Base-by-base conservation (phyloP, 116 monocot genomes). In the Iris pallida region DNA sequence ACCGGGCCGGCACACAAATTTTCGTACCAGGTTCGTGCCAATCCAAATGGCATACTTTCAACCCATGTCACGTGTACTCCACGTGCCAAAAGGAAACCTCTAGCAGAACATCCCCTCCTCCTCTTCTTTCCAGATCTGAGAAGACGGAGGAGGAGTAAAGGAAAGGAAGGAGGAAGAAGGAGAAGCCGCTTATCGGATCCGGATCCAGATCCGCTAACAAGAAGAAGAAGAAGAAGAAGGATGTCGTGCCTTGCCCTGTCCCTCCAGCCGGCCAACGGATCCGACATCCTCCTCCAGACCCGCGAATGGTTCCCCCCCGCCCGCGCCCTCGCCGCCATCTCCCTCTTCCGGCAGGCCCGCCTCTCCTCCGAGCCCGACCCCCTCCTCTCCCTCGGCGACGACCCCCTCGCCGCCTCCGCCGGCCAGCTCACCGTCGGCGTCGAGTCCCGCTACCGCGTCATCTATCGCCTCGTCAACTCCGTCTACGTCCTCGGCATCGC, bases 401-500 rank as follows among this genome's bases (percentile, higher is more conserved):
- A 98, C 62, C 98, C 98, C 45, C 93, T 98, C 58, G 90, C 90
- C 42, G 90, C 98, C 69, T 85, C 90, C 65, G 79, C 86, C 59
- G 99, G 99, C 57, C 99, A 99, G 80, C 78, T 99, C 65, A 71
- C 88, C 54, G 99, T 99, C 64, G 90, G 93, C 59, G 84, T 90
- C 56, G 93, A 93, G 79, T 84, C 83, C 70, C 76, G 83, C 77
- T 99, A 90, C 63, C 88, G 90, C 42, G 80, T 99, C 45, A 84
- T 99, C 40, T 99, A 99, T 74, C 99, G 99, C 66, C 88, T 99
- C 47, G 99, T 99, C 61, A 99, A 99, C 76, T 72, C 71, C 68
- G 83, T 99, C 71, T 99, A 99, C 79, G 93, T 99, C 53, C 88
- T 99, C 42, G 99, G 93, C 58, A 80, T 98, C 77, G 84, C 98